Percentiles rank a stretch among this genome's conserved stretches.
These are phyloP conservation scores for Teunomyces atbi DNA, from an alignment of 805 yeast species.

Conservation along the genomic window DNA sequence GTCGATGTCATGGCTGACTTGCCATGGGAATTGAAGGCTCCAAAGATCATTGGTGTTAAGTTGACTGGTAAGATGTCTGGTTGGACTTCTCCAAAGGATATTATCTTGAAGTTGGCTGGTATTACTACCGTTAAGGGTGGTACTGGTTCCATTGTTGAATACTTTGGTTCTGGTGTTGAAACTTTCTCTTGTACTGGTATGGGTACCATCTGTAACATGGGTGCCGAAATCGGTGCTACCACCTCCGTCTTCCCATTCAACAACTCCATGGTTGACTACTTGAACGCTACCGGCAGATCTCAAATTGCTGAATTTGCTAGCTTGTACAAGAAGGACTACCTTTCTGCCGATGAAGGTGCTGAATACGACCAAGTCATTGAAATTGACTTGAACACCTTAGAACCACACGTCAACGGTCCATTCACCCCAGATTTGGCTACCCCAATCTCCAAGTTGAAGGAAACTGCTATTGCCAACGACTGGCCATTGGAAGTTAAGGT, in stretches of 20 bases:
- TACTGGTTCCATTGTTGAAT: conserved; percentile 94
- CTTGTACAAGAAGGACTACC: conserved; percentile 54
- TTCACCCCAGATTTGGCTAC: conserved; percentile 98
- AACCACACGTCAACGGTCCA: conserved; percentile 97
- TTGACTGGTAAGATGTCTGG: conserved; percentile 86
- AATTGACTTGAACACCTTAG: conserved; percentile 79
- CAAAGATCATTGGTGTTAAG: conserved; percentile 90
- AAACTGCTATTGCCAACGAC: conserved; percentile 63
- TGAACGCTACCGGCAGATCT: conserved; percentile 79
- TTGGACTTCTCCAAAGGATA: conserved; percentile 97
- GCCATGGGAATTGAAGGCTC: conserved; percentile 99
- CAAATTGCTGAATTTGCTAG: conserved; percentile 81
- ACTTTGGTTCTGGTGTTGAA: conserved; percentile 92
- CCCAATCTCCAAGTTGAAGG: conserved; percentile 79
- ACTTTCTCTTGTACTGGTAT: conserved; percentile 94
- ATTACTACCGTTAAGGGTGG: conserved; percentile 95
- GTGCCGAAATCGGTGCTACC: conserved; percentile 99
- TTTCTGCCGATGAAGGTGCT: conserved; percentile 83
- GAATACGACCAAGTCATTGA: conserved; percentile 92
- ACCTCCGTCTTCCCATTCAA: conserved; percentile 95
- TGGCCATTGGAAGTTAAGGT: conserved; percentile 90
- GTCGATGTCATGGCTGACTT: conserved; percentile 96
- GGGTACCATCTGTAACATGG: conserved; percentile 99
- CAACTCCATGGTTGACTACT: conserved; percentile 72
- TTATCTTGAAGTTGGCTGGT: conserved; percentile 91